These are phyloP conservation scores for Aspergillus sclerotioniger DNA, from an alignment of 495 filamentous ascomycete species.

Conservation along the genomic window DNA sequence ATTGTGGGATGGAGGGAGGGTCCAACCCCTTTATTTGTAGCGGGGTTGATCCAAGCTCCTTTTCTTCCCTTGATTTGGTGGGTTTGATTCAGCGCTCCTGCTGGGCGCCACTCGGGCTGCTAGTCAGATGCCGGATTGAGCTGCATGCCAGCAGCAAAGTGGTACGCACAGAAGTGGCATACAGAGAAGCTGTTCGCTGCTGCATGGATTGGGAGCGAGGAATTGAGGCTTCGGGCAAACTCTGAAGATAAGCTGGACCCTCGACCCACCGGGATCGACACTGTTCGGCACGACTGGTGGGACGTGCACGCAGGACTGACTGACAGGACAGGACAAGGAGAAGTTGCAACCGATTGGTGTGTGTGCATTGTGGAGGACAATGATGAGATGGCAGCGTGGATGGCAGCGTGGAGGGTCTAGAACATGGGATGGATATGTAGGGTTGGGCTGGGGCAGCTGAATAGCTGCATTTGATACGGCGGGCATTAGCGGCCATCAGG, in stretches of 20 bases:
- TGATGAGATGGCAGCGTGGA: background rate
- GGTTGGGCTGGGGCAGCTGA: no score
- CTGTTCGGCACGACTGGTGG: slow-evolving; percentile 13
- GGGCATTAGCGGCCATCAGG: no score
- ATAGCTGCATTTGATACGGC: no score
- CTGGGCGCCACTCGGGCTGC: background rate
- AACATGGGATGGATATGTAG: no score
- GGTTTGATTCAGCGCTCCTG: slow-evolving; percentile 7
- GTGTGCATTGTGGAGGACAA: background rate
- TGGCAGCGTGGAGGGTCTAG: background rate
- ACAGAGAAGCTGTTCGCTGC: no score
- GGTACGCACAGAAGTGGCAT: background rate
- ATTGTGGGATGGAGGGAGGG: background rate
- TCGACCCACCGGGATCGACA: slow-evolving; percentile 3
- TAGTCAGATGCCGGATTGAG: background rate
- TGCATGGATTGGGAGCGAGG: background rate
- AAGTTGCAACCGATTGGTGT: background rate
- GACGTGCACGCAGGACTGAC: background rate
- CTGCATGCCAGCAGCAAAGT: background rate
- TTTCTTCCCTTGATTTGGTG: background rate
- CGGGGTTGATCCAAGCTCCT: background rate
- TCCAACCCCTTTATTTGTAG: background rate
- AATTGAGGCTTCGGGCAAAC: background rate
- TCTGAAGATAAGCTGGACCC: slow-evolving; percentile 12
- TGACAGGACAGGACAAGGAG: background rate